Base-by-base conservation (phyloP, 345 rosid species). In the Xanthoceras sorbifolium region DNA sequence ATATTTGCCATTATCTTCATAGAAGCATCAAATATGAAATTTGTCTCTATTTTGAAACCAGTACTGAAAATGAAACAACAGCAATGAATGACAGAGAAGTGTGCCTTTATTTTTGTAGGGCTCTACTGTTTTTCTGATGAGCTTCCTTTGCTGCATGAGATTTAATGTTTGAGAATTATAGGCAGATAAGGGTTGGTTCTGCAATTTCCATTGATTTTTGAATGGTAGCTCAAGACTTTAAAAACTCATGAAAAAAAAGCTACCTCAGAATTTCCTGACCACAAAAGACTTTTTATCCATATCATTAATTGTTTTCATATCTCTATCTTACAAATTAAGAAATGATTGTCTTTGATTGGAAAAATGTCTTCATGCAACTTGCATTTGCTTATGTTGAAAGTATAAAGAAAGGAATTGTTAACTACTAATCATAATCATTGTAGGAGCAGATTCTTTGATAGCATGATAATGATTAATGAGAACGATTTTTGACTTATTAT, bases 11-110 rank as follows among this genome's bases (percentile, higher is more conserved):
- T 63, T 54, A 29, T 59, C 61, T 31, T 75, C 78, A 60, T 61
- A 22, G 14, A 10, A 60, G 76, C 78, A 26, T 59, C 28, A 61
- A 76, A 61, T 78, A 65, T 67, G 34, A 38, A 66, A 1, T 78
- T 82, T 86, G 89, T 87, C 88, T 82, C 81, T 70, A 67, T 68
- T 78, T 20, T 48, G 9, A 77, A 52, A 2, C 78, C 77, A 82
- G 76, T 69, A 77, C 76, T 81, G 82, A 76, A 67, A 29, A 69
- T 10, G 48, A 25, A 79, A 76, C 59, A 64, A 65, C 77, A 77
- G n/a, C 62, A 77, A 75, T 64, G 75, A 70, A 73, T 54, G 74
- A 61, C 72, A 69, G 74, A 63, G 73, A 74, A 66, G 68, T 76
- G n/a, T 20, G 42, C 8, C 34, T 72, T 40, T 28, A 68, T 15